A percentile compares a stretch with the other conserved stretches of the same genome.
phyloP scores from a whole-genome alignment of 2,329 filamentous ascomycete genomes.

The Aurifilum marmelostoma region DNA sequence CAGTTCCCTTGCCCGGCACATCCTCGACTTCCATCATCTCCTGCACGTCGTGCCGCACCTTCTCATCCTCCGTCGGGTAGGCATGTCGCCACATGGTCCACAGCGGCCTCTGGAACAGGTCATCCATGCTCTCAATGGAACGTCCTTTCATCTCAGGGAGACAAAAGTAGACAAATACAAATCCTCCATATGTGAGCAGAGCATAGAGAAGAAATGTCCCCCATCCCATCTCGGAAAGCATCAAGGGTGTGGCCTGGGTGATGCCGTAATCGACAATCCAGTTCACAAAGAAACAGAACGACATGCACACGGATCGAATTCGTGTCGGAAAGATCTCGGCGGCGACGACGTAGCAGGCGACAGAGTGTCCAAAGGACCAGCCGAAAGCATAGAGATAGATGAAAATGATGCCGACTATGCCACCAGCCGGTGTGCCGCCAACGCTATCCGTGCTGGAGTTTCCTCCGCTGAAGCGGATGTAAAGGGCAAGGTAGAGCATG shows the following conservation, averaged over 20 bases:
- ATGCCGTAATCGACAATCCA: constrained; percentile 42
- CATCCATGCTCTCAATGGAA: constrained; percentile 53
- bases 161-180: constrained; percentile 45
- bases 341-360: constrained; percentile 36
- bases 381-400: constrained; percentile 38
- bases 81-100: constrained; percentile 47
- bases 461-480: constrained; percentile 41
- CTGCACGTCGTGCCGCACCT: constrained; percentile 29
- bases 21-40: constrained; percentile 11
- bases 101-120: constrained; percentile 46
- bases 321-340: constrained; percentile 40
- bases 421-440: constrained; percentile 42
- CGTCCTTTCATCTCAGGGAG: constrained; percentile 55
- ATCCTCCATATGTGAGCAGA: constrained; percentile 41
- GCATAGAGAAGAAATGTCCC: constrained; percentile 42
- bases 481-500: constrained; percentile 38
- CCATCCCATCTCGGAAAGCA: constrained; percentile 43
- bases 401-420: constrained; percentile 45
- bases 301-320: constrained; percentile 38
- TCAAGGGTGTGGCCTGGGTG: constrained; percentile 39
- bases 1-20: constrained; percentile 2
- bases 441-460: constrained; percentile 28
- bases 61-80: constrained; percentile 39
- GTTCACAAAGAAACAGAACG: constrained; percentile 38
- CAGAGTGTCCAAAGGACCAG: constrained; percentile 37